Conservation (phyloP, 2,329 filamentous ascomycete species). For the Aspergillus arachidicola region DNA sequence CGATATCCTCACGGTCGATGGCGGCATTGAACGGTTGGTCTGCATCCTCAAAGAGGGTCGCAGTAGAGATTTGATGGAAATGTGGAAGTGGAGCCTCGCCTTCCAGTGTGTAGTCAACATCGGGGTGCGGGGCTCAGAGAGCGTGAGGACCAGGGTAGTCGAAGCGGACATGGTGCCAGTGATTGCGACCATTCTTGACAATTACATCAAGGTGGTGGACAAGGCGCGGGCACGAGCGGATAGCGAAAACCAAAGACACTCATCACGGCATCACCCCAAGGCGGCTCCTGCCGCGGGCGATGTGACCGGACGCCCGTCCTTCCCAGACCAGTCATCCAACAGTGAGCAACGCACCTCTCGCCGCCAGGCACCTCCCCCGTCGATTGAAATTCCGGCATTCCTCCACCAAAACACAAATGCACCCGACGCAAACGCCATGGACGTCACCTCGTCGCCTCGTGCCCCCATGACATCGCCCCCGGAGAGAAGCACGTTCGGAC, state of each 20-base stretch:
- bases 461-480: conserved; percentile 71
- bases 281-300: conserved; percentile 31
- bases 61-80: conserved; percentile 98
- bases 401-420: conserved; percentile 53
- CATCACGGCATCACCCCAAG: conserved; percentile 35
- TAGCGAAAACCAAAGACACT: conserved; percentile 66
- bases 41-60: conserved; percentile 97
- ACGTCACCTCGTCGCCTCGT: conserved; percentile 64
- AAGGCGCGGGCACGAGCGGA: conserved; percentile 86
- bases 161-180: conserved; percentile 99
- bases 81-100: conserved; percentile 99
- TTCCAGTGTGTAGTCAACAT: conserved; percentile 99
- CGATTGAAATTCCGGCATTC: conserved; percentile 73
- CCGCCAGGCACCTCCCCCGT: conserved; percentile 80
- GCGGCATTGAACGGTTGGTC: conserved; percentile 92
- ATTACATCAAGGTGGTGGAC: conserved; percentile 96
- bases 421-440: conserved; percentile 56
- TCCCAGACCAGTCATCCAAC: conserved; percentile 57
- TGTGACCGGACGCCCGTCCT: conserved; percentile 34
- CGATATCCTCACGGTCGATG: conserved; percentile 97
- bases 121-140: conserved; percentile 91
- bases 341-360: conserved; percentile 63
- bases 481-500: conserved; percentile 67
- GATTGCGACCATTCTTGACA: conserved; percentile 96
- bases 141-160: conserved; percentile 89